A percentile compares a stretch with the other conserved stretches of the same genome.
These are phyloP conservation scores for Mastigamoeba balamuthi DNA, from an alignment of 78 protist species.

Conservation along the genomic window DNA sequence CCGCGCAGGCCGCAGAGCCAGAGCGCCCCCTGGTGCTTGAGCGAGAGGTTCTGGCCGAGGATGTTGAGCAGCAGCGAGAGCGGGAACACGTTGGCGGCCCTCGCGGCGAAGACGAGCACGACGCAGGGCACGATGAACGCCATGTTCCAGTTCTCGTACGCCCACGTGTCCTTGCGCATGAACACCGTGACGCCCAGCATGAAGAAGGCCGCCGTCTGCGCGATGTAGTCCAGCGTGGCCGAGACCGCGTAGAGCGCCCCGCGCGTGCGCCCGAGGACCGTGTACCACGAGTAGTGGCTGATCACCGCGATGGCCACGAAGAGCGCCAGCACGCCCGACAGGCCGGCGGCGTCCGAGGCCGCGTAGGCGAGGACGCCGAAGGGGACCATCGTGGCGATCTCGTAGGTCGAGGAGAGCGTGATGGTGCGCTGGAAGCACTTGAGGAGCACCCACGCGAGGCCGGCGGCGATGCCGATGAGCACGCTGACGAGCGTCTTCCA, in stretches of 20 bases:
- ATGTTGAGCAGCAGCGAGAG: constrained; percentile 10
- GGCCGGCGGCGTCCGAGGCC: neutral
- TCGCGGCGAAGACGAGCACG: neutral
- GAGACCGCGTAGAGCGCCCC: too few relatives aligned
- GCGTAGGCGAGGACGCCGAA: too few relatives aligned
- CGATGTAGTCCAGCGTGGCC: too few relatives aligned
- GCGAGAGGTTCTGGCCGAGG: neutral
- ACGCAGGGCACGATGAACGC: too few relatives aligned
- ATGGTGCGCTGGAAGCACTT: too few relatives aligned
- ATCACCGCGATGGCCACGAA: neutral
- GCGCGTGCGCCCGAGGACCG: too few relatives aligned
- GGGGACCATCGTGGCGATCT: too few relatives aligned
- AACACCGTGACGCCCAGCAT: constrained; percentile 45
- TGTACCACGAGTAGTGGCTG: neutral
- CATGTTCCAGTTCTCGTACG: constrained; percentile 1
- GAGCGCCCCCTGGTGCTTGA: neutral
- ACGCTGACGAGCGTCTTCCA: too few relatives aligned
- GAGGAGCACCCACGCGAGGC: neutral
- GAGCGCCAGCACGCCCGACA: neutral
- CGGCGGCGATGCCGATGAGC: constrained; percentile 31
- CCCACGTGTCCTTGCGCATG: neutral
- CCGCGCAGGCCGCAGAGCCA: constrained; percentile 40
- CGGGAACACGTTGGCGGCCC: constrained; percentile 45
- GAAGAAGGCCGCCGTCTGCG: constrained; percentile 32
- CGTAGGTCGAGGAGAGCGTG: too few relatives aligned